Conservation (phyloP, 2,329 filamentous ascomycete genomes). For the Neobulgaria alba region DNA sequence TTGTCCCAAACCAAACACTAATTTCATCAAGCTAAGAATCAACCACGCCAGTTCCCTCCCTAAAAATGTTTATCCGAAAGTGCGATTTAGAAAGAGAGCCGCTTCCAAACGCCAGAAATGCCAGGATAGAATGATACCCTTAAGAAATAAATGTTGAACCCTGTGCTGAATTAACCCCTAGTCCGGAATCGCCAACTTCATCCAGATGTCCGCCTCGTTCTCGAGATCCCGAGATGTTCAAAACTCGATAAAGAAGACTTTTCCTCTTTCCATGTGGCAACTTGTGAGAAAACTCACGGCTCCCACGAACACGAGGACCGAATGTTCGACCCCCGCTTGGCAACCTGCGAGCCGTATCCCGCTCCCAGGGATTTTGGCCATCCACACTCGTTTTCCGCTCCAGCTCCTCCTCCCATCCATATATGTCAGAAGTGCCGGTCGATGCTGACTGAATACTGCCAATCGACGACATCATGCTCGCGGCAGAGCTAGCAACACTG, state of each 20-base stretch:
- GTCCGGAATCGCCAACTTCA: constrained; percentile 6
- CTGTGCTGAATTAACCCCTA: background rate
- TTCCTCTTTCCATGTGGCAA: constrained; percentile 19
- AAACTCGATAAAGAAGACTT: constrained; percentile 23
- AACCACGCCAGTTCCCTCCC: too few relatives aligned
- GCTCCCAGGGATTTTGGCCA: constrained; percentile 14
- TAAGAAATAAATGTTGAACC: background rate
- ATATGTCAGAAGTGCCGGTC: constrained; percentile 34
- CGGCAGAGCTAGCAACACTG: constrained; percentile 27
- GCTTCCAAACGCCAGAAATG: constrained; percentile 4
- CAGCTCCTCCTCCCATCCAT: constrained; percentile 47
- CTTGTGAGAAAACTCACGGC: constrained; percentile 9
- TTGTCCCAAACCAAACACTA: too few relatives aligned
- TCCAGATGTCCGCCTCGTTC: constrained; percentile 8
- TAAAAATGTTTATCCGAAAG: too few relatives aligned
- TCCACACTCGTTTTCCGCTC: constrained; percentile 27
- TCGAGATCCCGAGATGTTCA: constrained; percentile 18
- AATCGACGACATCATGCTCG: constrained; percentile 26
- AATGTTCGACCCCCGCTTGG: constrained; percentile 16
- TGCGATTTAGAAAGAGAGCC: too few relatives aligned
- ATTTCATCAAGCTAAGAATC: too few relatives aligned
- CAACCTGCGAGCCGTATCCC: constrained; percentile 13
- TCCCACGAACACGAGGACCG: constrained; percentile 11
- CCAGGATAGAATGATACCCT: background rate
- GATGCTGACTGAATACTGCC: constrained; percentile 28